Evolutionary conservation across 2,329 filamentous ascomycete species (phyloP).

Genomic region (Truncatella angustata): DNA sequence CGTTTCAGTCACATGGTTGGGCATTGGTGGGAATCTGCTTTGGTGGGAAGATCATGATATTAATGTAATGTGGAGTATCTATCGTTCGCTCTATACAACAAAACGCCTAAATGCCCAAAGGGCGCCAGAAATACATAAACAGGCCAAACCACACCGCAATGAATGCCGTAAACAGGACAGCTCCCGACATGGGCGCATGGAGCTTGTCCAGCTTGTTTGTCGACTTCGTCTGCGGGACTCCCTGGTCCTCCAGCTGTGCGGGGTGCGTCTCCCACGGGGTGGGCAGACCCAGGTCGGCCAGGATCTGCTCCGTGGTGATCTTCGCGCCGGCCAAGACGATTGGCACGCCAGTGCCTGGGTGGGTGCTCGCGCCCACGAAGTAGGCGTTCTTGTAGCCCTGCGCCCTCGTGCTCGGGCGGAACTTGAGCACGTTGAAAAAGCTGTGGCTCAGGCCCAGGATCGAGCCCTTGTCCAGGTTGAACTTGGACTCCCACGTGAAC

Average conservation of each 20-base stretch:
- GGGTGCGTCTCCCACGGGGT: constrained; percentile 27
- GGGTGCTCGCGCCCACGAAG: constrained; percentile 73
- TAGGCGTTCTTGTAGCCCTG: constrained; percentile 52
- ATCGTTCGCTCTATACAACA: not conserved
- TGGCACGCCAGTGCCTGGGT: constrained; percentile 74
- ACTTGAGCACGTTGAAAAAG: constrained; percentile 71
- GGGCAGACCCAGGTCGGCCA: constrained; percentile 29
- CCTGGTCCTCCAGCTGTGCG: constrained; percentile 17
- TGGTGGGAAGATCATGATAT: too few species aligned
- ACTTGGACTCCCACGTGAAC: constrained; percentile 59
- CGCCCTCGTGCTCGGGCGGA: constrained; percentile 60
- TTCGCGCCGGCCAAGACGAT: constrained; percentile 70
- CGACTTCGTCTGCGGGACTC: constrained; percentile 16
- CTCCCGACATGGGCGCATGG: not conserved
- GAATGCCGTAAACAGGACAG: not conserved
- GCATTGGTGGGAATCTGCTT: too few species aligned
- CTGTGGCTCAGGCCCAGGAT: constrained; percentile 71
- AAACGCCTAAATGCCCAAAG: not conserved
- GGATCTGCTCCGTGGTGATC: constrained; percentile 48
- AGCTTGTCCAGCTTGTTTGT: constrained; percentile 13
- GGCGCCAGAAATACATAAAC: constrained; percentile 7
- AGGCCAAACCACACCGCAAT: not conserved
- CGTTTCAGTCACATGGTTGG: too few species aligned
- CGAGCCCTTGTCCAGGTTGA: constrained; percentile 73
- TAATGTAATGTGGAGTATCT: too few species aligned